Evolutionary conservation across 106 monocot genomes (phyloP).

Genomic region (Alisma plantagoaquatica): DNA sequence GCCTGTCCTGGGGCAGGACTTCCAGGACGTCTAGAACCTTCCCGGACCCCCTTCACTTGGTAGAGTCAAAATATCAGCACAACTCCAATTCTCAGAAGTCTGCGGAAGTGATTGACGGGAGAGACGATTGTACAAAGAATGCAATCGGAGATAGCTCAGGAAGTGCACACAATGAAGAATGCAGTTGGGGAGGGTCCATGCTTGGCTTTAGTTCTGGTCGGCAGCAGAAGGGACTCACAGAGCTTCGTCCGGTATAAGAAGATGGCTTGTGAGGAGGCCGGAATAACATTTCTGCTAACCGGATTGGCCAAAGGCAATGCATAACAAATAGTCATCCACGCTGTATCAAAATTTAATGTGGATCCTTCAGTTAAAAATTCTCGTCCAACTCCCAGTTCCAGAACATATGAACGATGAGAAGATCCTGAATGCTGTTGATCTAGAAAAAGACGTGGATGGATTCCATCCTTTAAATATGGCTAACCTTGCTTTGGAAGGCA

Average conservation of each 20-base stretch:
- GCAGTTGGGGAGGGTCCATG: constrained; percentile 52
- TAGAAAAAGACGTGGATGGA: constrained; percentile 96
- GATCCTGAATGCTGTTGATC: constrained; percentile 51
- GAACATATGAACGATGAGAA: constrained; percentile 87
- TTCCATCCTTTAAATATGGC: constrained; percentile 96
- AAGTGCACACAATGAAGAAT: constrained; percentile 49
- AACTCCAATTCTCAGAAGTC: background rate
- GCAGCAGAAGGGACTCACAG: constrained; percentile 71
- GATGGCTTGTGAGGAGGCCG: constrained; percentile 78
- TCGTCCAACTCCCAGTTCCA: constrained; percentile 91
- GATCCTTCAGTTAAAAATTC: constrained; percentile 88
- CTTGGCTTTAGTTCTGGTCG: constrained; percentile 77
- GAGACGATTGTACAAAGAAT: constrained; percentile 60
- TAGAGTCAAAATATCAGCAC: background rate
- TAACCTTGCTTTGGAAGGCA: constrained; percentile 70
- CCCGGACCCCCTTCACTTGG: constrained; percentile 1
- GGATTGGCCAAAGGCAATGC: constrained; percentile 59
- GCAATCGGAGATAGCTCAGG: constrained; percentile 41
- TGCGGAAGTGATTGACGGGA: constrained; percentile 67
- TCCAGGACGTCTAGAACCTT: constrained; percentile 62
- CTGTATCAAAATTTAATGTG: constrained; percentile 49
- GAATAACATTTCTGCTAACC: constrained; percentile 50
- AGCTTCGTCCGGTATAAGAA: constrained; percentile 65
- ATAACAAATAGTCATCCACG: constrained; percentile 49
- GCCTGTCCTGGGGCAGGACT: constrained; percentile 53